phyloP scores from a whole-genome alignment of 495 filamentous ascomycete genomes.

The Copromyces sp. region DNA sequence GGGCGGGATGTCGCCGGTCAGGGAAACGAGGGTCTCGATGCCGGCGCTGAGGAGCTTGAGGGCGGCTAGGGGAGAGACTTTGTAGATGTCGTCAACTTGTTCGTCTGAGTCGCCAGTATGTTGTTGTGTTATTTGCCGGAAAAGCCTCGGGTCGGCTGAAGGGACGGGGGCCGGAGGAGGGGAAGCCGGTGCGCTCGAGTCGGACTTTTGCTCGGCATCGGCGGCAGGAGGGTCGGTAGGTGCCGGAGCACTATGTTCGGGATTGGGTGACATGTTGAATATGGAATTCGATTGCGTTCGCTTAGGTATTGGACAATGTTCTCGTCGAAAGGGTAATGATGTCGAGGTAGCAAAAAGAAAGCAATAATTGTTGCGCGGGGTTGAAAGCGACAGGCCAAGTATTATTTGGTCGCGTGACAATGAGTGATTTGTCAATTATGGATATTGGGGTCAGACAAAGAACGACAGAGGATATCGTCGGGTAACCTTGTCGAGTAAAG shows the following conservation, averaged over 20 bases:
- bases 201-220: conserved; percentile 6
- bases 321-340: neutral
- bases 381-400: neutral
- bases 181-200: conserved; percentile 10
- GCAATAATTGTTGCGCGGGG: neutral
- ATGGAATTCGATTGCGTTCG: neutral
- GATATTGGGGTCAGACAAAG: neutral
- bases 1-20: conserved; percentile 63
- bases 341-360: neutral
- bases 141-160: conserved; percentile 36
- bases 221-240: conserved; percentile 2
- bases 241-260: neutral
- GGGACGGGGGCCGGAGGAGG: conserved; percentile 42
- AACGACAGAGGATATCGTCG: neutral
- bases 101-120: conserved; percentile 6
- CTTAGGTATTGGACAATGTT: neutral
- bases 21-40: conserved; percentile 59
- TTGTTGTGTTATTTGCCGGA: neutral
- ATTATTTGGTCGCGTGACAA: neutral
- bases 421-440: neutral
- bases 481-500: neutral
- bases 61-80: conserved; percentile 61
- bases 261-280: conserved; percentile 3
- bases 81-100: conserved; percentile 51
- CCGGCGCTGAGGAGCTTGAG: conserved; percentile 65